Base-by-base conservation (phyloP, 768 basidiomycete species). In the Paxillus involutus region DNA sequence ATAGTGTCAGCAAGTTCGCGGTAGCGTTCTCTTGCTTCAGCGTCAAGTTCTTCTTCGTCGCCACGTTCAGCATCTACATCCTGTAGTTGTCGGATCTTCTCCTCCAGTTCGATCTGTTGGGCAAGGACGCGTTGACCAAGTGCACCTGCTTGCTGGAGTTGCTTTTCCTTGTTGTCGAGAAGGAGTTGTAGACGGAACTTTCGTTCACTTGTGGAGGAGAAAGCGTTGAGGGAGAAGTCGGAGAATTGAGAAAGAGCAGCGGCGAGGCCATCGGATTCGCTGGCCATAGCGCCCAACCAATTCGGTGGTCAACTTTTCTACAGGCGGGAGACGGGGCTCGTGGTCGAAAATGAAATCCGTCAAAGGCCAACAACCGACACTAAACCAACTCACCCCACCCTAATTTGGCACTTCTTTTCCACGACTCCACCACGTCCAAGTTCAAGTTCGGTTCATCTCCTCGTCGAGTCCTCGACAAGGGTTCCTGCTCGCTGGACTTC, bases 91-190 rank as follows among this genome's bases (percentile, higher is more conserved):
- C 83, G 78, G 55, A 98, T 91, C 48, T 91, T 83, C 66, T 88
- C 86, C 71, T 97, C 92, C 57, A 98, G 83, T 67, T 96, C 91
- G 74, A 91, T 87, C 73, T 93, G 93, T 76, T 98, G 96, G 17
- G 85, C 82, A 57, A 98, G 85, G 63, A 98, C 85, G 70, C 91
- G 89, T 73, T 97, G 94, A 48, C 96, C 95, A 67, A 98, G 85
- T 51, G 86, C 88, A 36, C 91, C 94, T 5, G 93, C 92, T 59
- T 92, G 89, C 59, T 92, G 86, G 33, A 98, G 86, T 71, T 98
- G 94, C 66, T 86, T 85, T 71, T 94, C 91, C 78, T 98, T 98
- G 68, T 77, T 80, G 73, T 93, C 91, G 61, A 98, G 82, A 54
- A 97, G 84, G 55, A 71, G 73, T 53, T 86, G 83, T 12, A 86